These are phyloP conservation scores for Cadophora sp. DNA, from an alignment of 2,329 filamentous ascomycete genomes.

Conservation along the genomic window DNA sequence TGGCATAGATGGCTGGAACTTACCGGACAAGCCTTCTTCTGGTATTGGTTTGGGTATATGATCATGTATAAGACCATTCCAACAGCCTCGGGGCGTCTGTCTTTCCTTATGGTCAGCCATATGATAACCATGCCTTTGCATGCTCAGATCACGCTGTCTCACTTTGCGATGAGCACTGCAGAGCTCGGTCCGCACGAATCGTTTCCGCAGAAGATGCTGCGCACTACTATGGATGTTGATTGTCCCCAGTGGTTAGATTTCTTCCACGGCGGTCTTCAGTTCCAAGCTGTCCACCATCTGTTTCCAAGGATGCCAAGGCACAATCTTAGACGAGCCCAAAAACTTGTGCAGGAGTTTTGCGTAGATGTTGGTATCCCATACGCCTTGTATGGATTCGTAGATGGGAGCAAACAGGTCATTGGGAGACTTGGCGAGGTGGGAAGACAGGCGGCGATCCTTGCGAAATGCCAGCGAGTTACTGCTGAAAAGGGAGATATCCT, in stretches of 20 bases:
- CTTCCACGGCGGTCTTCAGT: conserved; percentile 87
- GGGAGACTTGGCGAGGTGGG: conserved; percentile 78
- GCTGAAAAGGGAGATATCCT: conserved; percentile 44
- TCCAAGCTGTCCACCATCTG: conserved; percentile 87
- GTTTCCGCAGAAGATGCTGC: conserved; percentile 88
- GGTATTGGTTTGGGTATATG: conserved; percentile 86
- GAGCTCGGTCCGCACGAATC: conserved; percentile 85
- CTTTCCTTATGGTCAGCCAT: conserved; percentile 82
- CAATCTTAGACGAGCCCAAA: conserved; percentile 78
- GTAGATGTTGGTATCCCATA: conserved; percentile 84
- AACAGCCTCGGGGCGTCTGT: conserved; percentile 69
- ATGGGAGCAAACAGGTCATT: conserved; percentile 84
- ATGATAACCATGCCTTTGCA: conserved; percentile 82
- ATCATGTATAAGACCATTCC: conserved; percentile 77
- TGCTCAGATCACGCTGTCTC: conserved; percentile 88
- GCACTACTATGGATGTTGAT: conserved; percentile 93
- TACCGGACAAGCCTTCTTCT: conserved; percentile 79
- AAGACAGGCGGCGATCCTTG: conserved; percentile 77
- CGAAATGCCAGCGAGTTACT: conserved; percentile 69
- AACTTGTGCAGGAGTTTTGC: conserved; percentile 81
- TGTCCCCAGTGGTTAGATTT: conserved; percentile 89
- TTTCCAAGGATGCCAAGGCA: conserved; percentile 85
- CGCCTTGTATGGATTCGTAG: conserved; percentile 82
- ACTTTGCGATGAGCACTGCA: conserved; percentile 92
- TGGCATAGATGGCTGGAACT: conserved; percentile 88